These are phyloP conservation scores for Fusarium succisae DNA, from an alignment of 2,329 filamentous ascomycete species.

Conservation along the genomic window DNA sequence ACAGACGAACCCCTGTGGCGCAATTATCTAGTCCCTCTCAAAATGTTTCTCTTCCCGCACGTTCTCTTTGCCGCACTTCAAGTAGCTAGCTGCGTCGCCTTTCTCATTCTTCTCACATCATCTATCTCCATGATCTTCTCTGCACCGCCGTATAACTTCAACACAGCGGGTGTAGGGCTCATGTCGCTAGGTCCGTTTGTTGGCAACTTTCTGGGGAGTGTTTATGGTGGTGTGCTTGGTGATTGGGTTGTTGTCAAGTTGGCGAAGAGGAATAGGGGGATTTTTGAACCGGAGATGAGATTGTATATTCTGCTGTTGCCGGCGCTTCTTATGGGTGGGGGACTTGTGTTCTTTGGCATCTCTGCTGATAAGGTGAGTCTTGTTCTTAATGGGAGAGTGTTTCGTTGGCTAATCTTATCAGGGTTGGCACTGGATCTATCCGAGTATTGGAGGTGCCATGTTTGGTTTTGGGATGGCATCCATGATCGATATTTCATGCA, in stretches of 20 bases:
- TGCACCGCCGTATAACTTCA: conserved; percentile 45
- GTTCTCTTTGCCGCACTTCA: conserved; percentile 52
- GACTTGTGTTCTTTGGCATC: conserved; percentile 51
- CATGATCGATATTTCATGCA: conserved; percentile 49
- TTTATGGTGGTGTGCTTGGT: conserved; percentile 51
- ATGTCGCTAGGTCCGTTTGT: conserved; percentile 46
- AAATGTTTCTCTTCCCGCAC: conserved; percentile 46
- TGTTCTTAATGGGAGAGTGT: fast-evolving
- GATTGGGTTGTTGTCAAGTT: conserved; percentile 51
- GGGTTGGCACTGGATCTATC: conserved; percentile 55
- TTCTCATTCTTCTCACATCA: conserved; percentile 36
- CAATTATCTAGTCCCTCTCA: conserved; percentile 25
- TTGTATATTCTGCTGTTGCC: conserved; percentile 45
- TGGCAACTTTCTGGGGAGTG: conserved; percentile 49
- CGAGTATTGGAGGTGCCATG: conserved; percentile 48
- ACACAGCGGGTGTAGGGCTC: conserved; percentile 36
- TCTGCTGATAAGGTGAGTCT: conserved; percentile 46
- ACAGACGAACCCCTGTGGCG: conserved; percentile 28
- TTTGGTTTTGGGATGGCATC: conserved; percentile 52
- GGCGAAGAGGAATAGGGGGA: conserved; percentile 49
- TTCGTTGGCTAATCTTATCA: conserved; percentile 5
- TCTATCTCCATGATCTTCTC: conserved; percentile 49
- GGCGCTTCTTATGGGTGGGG: conserved; percentile 45
- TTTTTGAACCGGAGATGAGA: conserved; percentile 57
- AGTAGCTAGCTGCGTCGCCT: conserved; percentile 43